Evolutionary conservation across 371 early-diverging fungal genomes (phyloP), one percentile per base, ranked within the genome.

Genomic region (Zopfochytrium polystomum): DNA sequence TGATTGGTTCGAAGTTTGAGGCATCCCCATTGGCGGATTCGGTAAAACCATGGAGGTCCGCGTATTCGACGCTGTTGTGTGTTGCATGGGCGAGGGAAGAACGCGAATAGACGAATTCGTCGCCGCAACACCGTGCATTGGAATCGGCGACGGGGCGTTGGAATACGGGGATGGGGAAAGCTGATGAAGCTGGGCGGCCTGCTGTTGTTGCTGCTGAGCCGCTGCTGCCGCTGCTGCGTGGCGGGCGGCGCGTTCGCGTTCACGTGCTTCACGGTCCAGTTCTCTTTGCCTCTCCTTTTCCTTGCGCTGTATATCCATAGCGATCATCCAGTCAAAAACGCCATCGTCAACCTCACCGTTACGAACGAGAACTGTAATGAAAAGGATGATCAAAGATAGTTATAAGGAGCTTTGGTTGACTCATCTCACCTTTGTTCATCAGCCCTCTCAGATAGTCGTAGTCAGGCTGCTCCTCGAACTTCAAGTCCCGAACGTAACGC

Each of bases 391-490:
- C 2, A 33, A 53, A 31, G 11, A 55, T 25, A 34, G 32, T 1
- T n/a, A 31, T 23, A 52, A 48, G 9, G 9, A 48, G 25, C 25
- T 3, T 47, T 33, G 34, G 55, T 1, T 13, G 22, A 29, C 9
- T 0, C 32, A 32, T 34, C 49, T 71, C 23, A 63, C 80, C 81
- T 60, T 87, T 86, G 74, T 90, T 88, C 66, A 99, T 91, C 27
- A 98, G 72, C 3, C 87, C 86, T 60, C 88, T 84, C 68, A 98
- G 58, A 60, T 88, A 89, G 32, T 91, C 91, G 73, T 99, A 99
- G 72, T 98, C 93, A 2, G 99, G 99, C n/a, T 87, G 86, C 73
- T 96, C 96, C 67, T 97, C 96, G 70, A 96, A 99, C 29, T 89
- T 89, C 23, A 97, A 80, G 66, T 87, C 87, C 60, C 97, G 85